Evolutionary conservation across 306 rosid species (phyloP).

Genomic region (Alnus glutinosa): DNA sequence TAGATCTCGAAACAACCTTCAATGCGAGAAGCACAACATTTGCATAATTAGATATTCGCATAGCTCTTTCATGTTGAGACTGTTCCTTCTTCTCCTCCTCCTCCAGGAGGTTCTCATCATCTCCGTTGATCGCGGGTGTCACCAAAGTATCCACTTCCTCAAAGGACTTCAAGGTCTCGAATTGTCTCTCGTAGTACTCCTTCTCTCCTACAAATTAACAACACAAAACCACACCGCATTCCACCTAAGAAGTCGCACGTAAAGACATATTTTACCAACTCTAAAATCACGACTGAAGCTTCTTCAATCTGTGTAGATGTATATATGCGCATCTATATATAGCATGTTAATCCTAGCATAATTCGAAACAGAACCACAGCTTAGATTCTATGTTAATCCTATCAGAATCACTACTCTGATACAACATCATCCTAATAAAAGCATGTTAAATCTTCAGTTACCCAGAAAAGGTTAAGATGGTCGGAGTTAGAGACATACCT

Average conservation of each 20-base stretch:
- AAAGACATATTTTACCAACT: too few species aligned
- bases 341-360: too few species aligned
- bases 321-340: too few species aligned
- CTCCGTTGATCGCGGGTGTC: slow-evolving; percentile 16
- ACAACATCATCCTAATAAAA: too few species aligned
- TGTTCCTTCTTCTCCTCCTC: slow-evolving; percentile 33
- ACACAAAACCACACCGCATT: not conserved
- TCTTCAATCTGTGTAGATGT: too few species aligned
- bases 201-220: slow-evolving; percentile 38
- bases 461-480: too few species aligned
- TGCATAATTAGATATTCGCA: slow-evolving; percentile 55
- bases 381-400: too few species aligned
- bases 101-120: not conserved
- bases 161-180: slow-evolving; percentile 48
- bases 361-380: too few species aligned
- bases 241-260: too few species aligned
- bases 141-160: slow-evolving; percentile 39
- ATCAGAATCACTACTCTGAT: too few species aligned
- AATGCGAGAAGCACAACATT: slow-evolving; percentile 46
- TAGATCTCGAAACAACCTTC: slow-evolving; percentile 31
- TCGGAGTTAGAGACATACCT: slow-evolving; percentile 28
- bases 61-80: slow-evolving; percentile 49
- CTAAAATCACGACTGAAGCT: not conserved
- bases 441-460: too few species aligned
- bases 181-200: slow-evolving; percentile 52